Conservation (phyloP, 2,329 filamentous ascomycete genomes). For the Scytalidium sp. region DNA sequence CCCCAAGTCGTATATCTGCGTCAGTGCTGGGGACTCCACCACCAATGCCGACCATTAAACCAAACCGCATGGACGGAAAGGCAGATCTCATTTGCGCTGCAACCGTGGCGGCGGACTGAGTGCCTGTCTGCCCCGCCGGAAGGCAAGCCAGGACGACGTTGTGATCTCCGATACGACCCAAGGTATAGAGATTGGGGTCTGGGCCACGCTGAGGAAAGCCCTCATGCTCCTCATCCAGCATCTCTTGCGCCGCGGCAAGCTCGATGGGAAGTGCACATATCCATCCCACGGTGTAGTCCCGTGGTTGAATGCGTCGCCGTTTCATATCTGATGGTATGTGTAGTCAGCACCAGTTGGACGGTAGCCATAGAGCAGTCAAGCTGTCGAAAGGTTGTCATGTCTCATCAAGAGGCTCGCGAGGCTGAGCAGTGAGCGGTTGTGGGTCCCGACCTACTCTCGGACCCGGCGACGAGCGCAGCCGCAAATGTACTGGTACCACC, state of each 20-base stretch:
- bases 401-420: too few species aligned
- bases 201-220: conserved; percentile 1
- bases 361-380: too few species aligned
- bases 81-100: conserved; percentile 26
- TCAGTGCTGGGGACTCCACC: conserved; percentile 14
- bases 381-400: too few species aligned
- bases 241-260: conserved; percentile 14
- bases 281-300: conserved; percentile 10
- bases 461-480: too few species aligned
- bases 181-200: conserved; percentile 19
- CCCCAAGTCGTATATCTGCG: conserved; percentile 22
- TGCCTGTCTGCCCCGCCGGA: conserved; percentile 30
- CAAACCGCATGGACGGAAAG: conserved; percentile 32
- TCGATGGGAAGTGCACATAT: conserved; percentile 18
- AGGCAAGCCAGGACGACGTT: conserved; percentile 33
- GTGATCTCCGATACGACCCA: conserved; percentile 26
- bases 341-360: background rate
- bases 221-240: conserved; percentile 18
- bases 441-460: too few species aligned
- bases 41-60: conserved; percentile 41
- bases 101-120: conserved; percentile 27
- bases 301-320: background rate
- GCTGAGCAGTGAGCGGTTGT: too few species aligned
- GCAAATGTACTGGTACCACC: too few species aligned
- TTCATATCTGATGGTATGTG: background rate